These are phyloP conservation scores for Penicillium flavigenum DNA, from an alignment of 495 filamentous ascomycete genomes.

Conservation along the genomic window DNA sequence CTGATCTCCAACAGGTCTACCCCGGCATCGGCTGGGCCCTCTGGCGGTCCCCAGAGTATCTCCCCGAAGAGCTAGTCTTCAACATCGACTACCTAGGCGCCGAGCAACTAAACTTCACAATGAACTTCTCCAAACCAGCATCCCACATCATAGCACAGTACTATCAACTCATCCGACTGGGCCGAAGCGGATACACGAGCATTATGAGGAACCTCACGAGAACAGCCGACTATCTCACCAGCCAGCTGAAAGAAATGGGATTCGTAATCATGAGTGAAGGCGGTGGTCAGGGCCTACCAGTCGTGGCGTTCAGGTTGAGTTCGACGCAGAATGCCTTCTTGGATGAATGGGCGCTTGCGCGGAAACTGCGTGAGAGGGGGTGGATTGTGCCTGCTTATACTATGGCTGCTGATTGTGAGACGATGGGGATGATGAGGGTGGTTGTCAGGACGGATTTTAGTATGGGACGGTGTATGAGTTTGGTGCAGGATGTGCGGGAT, in stretches of 20 bases:
- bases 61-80: constrained; percentile 87
- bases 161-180: constrained; percentile 88
- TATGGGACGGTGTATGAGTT: constrained; percentile 64
- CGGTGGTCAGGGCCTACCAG: constrained; percentile 70
- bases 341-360: constrained; percentile 78
- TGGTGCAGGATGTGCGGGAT: constrained; percentile 69
- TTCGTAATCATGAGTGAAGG: constrained; percentile 81
- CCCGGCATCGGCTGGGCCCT: constrained; percentile 89
- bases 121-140: constrained; percentile 90
- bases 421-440: constrained; percentile 79
- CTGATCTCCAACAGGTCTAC: constrained; percentile 50
- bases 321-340: constrained; percentile 57
- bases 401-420: constrained; percentile 77
- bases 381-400: constrained; percentile 93
- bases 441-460: constrained; percentile 89
- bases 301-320: constrained; percentile 77
- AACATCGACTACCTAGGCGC: constrained; percentile 95
- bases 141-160: constrained; percentile 91
- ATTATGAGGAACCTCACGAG: constrained; percentile 85
- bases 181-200: constrained; percentile 77
- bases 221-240: constrained; percentile 74
- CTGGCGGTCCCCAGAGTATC: constrained; percentile 74
- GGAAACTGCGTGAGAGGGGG: constrained; percentile 72
- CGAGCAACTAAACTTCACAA: constrained; percentile 85
- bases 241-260: constrained; percentile 63